phyloP scores from a whole-genome alignment of 2,329 filamentous ascomycete genomes.

The Microcyclosporella mali region DNA sequence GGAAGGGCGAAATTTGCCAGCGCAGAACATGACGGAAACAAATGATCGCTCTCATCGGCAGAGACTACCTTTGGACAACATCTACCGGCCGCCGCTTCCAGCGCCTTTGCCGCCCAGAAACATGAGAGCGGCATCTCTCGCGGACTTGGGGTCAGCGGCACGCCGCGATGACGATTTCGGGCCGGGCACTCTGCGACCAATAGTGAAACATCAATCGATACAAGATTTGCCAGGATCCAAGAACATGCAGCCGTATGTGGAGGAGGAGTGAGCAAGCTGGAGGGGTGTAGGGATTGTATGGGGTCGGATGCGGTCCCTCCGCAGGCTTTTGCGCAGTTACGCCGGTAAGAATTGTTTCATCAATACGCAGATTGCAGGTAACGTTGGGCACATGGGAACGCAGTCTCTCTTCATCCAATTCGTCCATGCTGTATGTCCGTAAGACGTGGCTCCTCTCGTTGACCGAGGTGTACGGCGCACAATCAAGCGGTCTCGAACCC shows the following conservation, averaged over 20 bases:
- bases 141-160: background rate
- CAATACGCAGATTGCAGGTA: no score
- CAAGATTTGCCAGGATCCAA: slow-evolving; percentile 13
- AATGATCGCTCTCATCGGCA: slow-evolving; percentile 1
- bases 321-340: no score
- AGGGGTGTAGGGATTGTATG: slow-evolving; percentile 5
- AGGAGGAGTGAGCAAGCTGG: slow-evolving; percentile 14
- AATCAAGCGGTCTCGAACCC: no score
- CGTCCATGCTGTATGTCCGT: no score
- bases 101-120: slow-evolving; percentile 12
- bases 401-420: no score
- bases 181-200: slow-evolving; percentile 2
- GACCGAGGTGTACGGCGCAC: no score
- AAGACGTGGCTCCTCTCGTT: no score
- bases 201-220: slow-evolving; percentile 16
- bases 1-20: slow-evolving; percentile 3
- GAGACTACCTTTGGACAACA: slow-evolving; percentile 12
- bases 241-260: slow-evolving; percentile 23
- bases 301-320: no score
- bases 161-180: background rate
- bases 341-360: no score
- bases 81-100: slow-evolving; percentile 13
- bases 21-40: background rate
- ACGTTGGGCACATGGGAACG: no score
- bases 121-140: slow-evolving; percentile 10